Base-by-base conservation (phyloP, 352 stramenopile species). In the Phytophthora sp. region DNA sequence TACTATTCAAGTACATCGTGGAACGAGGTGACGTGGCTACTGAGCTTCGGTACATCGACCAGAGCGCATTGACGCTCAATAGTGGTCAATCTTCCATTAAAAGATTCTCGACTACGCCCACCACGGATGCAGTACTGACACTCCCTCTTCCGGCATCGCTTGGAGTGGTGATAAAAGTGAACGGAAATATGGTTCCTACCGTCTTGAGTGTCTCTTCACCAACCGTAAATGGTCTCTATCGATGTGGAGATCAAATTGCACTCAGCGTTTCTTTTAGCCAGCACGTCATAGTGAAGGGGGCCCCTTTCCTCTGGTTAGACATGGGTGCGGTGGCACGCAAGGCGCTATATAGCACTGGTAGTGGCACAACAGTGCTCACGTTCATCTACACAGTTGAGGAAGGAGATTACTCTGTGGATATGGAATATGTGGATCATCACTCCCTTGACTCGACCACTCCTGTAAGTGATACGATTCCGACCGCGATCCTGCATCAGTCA, bases 341-440 rank as follows among this genome's bases (percentile, higher is more conserved):
- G 39, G 88, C 85, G 2, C 42, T 74, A 11, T 96, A 93, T 57
- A 59, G 46, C 0, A 76, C 69, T 30, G 88, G 86, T 6, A 91
- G 66, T 15, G 82, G 82, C 0, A 77, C 77, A 4, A 90, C 63
- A 0, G 38, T 61, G 8, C 62, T 96, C 3, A 82, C 36, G 7
- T 94, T 96, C 38, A 55, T 68, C 15, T 96, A 95, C 52, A 73
- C 83, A 0, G 76, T 95, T 20, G 41, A 78, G 15, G 86, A 94
- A 44, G 71, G 71, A 18, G 88, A 95, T 56, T 93, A 90, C 54
- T 90, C 76, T 12, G 77, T 76, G 2, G 82, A 93, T 39, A 74
- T 94, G 41, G 82, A 93, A 38, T 95, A 95, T 55, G 77, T 93
- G 18, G 88, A 95, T 50, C 76, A 89, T 45, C 87, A 94, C 57